A percentile compares a stretch with the other conserved stretches of the same genome.
Conservation (phyloP, 495 filamentous ascomycete genomes). For the Penicillium macrosclerotiorum region DNA sequence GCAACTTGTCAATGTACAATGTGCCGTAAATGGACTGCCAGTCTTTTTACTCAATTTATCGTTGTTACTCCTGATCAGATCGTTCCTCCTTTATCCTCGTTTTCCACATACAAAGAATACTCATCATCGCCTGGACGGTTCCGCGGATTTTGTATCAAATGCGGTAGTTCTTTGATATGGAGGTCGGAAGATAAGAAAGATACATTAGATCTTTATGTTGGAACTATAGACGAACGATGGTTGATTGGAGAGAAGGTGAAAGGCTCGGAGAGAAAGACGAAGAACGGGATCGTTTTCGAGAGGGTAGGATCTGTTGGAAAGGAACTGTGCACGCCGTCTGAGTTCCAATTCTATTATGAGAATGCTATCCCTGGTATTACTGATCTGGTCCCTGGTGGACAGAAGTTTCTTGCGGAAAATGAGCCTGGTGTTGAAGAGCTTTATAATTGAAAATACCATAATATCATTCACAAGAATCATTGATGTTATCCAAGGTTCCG, state of each 20-base stretch:
- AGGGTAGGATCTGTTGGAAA: not conserved
- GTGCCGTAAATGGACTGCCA: conserved; percentile 2
- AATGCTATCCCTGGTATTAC: conserved; percentile 1
- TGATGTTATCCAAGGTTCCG: too few species aligned
- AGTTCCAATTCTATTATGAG: conserved; percentile 2
- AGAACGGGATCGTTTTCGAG: not conserved
- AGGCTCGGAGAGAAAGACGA: not conserved
- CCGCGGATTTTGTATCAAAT: not conserved
- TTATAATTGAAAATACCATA: not conserved
- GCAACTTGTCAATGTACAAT: conserved; percentile 2
- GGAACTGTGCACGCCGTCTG: not conserved
- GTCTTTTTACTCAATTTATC: not conserved
- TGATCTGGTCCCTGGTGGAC: not conserved
- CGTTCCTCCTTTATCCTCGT: not conserved
- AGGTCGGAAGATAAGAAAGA: conserved; percentile 1
- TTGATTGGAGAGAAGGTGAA: not conserved
- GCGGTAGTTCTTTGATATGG: conserved; percentile 2
- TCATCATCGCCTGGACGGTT: not conserved
- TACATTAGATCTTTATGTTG: not conserved
- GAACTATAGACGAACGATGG: conserved; percentile 1
- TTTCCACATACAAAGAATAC: not conserved
- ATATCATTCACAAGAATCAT: too few species aligned
- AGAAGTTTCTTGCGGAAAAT: not conserved
- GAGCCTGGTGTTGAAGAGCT: not conserved
- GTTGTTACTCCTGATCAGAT: not conserved